phyloP scores from a whole-genome alignment of 306 rosid species.

The Medicago arabica region DNA sequence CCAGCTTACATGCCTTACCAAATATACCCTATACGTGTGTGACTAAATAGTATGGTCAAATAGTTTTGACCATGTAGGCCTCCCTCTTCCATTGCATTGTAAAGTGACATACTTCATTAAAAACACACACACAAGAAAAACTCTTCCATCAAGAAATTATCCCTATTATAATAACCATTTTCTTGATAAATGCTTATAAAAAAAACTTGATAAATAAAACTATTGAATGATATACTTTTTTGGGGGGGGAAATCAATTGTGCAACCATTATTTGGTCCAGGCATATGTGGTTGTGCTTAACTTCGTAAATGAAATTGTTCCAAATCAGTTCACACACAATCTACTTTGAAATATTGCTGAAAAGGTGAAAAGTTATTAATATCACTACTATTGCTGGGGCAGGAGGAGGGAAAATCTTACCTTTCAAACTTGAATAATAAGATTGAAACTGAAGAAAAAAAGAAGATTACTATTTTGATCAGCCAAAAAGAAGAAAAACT shows the following conservation, averaged over 20 bases:
- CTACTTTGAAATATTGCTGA: not conserved
- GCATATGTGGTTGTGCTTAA: not conserved
- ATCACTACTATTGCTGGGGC: not conserved
- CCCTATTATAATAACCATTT: too few species aligned
- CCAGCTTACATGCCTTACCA: too few species aligned
- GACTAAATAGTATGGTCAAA: too few species aligned
- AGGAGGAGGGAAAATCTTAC: constrained; percentile 15
- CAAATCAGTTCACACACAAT: not conserved
- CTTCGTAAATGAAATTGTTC: not conserved
- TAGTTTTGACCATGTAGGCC: too few species aligned
- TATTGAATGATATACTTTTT: not conserved
- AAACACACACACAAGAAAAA: too few species aligned
- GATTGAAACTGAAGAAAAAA: not conserved
- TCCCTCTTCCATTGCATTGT: too few species aligned
- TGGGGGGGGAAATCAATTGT: not conserved
- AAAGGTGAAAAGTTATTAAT: constrained; percentile 11
- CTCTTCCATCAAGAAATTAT: too few species aligned
- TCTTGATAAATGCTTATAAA: too few species aligned
- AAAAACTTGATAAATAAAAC: too few species aligned
- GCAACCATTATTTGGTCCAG: not conserved
- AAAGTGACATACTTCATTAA: too few species aligned
- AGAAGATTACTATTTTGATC: constrained; percentile 34
- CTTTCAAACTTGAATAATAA: constrained; percentile 34
- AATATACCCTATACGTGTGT: too few species aligned
- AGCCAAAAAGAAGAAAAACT: constrained; percentile 31